Evolutionary conservation across 257 asterid species (phyloP), one percentile per base, ranked within the genome.

Genomic region (Lycium barbarum): DNA sequence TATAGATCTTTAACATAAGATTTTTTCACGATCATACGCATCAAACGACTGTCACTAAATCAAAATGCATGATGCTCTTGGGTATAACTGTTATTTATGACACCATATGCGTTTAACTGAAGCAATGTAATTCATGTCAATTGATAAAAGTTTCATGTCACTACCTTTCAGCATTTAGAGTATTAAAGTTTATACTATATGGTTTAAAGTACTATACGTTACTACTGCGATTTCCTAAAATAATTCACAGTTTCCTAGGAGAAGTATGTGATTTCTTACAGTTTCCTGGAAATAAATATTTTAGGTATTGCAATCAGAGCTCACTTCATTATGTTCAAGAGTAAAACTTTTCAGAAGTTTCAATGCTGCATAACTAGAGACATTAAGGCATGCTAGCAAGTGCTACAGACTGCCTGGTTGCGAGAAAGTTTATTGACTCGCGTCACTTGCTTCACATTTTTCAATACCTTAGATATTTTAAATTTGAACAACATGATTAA

Each of bases 371-470:
- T 20, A 3, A n/a, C n/a, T 73, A 45, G 35, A 73, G 40, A 45
- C n/a, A 73, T 22, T 45, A 73, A 33, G n/a, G 80, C 80, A 20
- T 73, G 38, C 59, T 7, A 73, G 80, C 11, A 45, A 72, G 58
- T 72, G 80, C 35, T 72, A 47, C 17, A 20, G 12, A 49, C 20
- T 12, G 43, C 81, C 81, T 53, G 61, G 13, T 74, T 45, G 2
- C 6, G 3, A 74, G 81, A 47, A 20, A 47, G 5, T 6, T 12
- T 49, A 20, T 49, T 49, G 20, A 20, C 74, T 67, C 17, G 20
- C 43, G 47, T 7, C 40, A 74, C 47, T 74, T 74, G n/a, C 81
- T 74, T 51, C 47, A 74, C 61, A 74, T 49, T 26, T 13, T 74
- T 49, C n/a, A 20, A 7, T 0, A 20, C 61, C 47, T 51, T 6